Percentiles rank a stretch among this genome's conserved stretches.
phyloP scores from a whole-genome alignment of 345 rosid genomes.

The Syzygium aromaticum region DNA sequence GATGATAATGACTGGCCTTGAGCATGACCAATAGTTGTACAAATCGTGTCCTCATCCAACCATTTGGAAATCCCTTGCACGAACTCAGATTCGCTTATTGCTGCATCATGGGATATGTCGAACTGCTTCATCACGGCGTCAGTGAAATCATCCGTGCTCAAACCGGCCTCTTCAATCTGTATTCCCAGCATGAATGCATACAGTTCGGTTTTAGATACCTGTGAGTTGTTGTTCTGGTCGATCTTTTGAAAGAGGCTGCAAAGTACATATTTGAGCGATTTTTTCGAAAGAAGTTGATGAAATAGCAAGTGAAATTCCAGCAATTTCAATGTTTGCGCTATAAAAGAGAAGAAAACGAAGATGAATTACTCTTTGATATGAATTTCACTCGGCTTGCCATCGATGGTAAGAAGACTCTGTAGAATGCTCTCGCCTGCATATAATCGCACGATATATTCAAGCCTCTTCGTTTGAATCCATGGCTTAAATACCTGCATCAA shows the following conservation, averaged over 20 bases:
- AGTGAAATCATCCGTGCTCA: conserved; percentile 10
- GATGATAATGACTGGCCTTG: background rate
- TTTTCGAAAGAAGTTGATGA: background rate
- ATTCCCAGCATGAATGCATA: conserved; percentile 29
- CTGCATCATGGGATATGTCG: conserved; percentile 13
- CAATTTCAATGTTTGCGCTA: background rate
- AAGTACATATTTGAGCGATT: background rate
- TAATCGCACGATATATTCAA: conserved; percentile 18
- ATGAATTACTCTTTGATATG: conserved; percentile 16
- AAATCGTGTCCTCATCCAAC: conserved; percentile 9
- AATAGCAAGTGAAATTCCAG: background rate
- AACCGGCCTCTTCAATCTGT: conserved; percentile 20
- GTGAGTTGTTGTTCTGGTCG: conserved; percentile 10
- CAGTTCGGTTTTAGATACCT: conserved; percentile 24
- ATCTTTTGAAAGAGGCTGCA: conserved; percentile 32
- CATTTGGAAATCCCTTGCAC: conserved; percentile 21
- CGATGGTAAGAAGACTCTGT: conserved; percentile 7
- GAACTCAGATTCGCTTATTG: conserved; percentile 24
- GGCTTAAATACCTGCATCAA: conserved; percentile 33
- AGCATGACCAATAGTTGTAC: background rate
- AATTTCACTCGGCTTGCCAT: conserved; percentile 19
- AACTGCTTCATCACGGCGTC: conserved; percentile 22
- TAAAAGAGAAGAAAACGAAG: background rate
- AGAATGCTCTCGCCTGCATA: conserved; percentile 6
- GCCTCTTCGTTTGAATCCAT: conserved; percentile 35